Evolutionary conservation across 2,329 filamentous ascomycete genomes (phyloP), one percentile per base, ranked within the genome.

Genomic region (Neofusicoccum ribis): DNA sequence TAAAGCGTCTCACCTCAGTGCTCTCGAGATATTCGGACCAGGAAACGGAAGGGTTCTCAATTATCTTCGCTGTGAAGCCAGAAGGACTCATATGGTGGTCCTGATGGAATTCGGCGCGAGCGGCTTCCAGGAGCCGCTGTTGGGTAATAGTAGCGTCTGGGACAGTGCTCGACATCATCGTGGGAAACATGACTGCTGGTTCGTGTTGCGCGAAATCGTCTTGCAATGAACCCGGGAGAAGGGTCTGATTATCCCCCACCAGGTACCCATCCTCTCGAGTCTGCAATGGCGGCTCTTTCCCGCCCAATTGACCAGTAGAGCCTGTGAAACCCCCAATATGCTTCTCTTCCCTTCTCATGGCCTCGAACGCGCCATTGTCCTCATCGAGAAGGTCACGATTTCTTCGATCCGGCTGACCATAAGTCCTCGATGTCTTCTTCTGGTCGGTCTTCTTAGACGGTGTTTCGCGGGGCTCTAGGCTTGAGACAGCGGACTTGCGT

Each of bases 61-160:
- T 43, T 68, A 70, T 37, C 72, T 66, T 52, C 70, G 37, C 5
- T 17, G 36, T 14, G 4, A 36, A 6, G 63, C 61, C 41, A 51
- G 61, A 44, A 20, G 41, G 39, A 47, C 31, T 20, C 68, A 62
- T 39, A 12, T 15, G 17, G 71, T 70, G 7, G 65, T 39, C 4
- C 70, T 17, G 34, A 47, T 27, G 15, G 72, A 67, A 36, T 73
- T 74, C 71, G 23, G 68, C 70, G 51, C 69, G 65, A 17, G 77
- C 73, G 41, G 73, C 72, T 41, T 78, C 76, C 31, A 81, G 59
- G 58, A 82, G 67, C n/a, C 73, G 72, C 67, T 78, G 73, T 66
- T 80, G 77, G 17, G 76, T 79, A 11, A 76, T 73, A 37, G 76
- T 78, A 39, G 76, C 78, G 65, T 80, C 78, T 3, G 76, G 76